phyloP scores from a whole-genome alignment of 805 yeast species.

The Saccharomyces jurei region DNA sequence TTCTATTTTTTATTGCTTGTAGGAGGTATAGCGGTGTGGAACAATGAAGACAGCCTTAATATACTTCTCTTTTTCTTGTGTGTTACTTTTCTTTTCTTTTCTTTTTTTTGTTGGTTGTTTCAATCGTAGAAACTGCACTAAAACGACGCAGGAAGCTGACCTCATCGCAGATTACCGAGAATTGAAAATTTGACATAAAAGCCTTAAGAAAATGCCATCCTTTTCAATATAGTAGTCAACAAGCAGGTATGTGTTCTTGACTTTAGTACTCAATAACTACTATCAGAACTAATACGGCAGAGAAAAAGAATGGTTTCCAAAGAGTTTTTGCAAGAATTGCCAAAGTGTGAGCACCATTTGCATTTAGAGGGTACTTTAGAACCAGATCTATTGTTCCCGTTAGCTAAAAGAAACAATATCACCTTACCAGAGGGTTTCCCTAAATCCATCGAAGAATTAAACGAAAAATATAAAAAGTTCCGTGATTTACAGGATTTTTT shows the following conservation, averaged over 20 bases:
- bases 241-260: background rate
- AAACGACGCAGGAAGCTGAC: background rate
- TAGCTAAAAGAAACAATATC: slow-evolving; percentile 59
- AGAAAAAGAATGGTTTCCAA: slow-evolving; percentile 9
- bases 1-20: too few species aligned
- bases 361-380: slow-evolving; percentile 79
- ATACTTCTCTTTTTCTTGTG: background rate
- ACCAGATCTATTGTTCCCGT: slow-evolving; percentile 61
- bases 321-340: slow-evolving; percentile 56
- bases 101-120: background rate
- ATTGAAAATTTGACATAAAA: background rate
- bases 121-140: background rate
- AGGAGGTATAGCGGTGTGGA: background rate
- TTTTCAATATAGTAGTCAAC: background rate
- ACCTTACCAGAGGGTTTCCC: slow-evolving; percentile 59
- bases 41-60: background rate
- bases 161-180: background rate
- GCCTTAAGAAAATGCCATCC: background rate
- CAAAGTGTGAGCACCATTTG: slow-evolving; percentile 83
- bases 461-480: slow-evolving; percentile 52
- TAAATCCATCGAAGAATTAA: slow-evolving; percentile 45
- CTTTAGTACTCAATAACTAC: background rate
- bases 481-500: slow-evolving; percentile 69
- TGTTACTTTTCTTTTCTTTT: background rate
- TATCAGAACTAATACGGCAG: background rate